Evolutionary conservation across 306 rosid species (phyloP), one percentile per base, ranked within the genome.

Genomic region (Casuarina glauca): DNA sequence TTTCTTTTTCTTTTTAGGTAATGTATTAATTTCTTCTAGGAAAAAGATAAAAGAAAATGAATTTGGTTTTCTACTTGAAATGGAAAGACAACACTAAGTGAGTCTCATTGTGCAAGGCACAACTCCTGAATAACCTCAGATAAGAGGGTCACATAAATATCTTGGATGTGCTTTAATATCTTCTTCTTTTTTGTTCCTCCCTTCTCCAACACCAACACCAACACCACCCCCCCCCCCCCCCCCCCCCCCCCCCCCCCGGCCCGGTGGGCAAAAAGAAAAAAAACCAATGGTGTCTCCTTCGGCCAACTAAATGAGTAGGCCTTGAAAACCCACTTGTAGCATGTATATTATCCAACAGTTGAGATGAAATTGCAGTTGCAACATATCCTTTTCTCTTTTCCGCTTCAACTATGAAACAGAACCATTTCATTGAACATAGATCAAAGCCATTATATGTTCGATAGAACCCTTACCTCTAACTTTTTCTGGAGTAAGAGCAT

Each of bases 401-500:
- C 9, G 4, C n/a, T 6, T 58, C 32, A 13, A 17, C 0, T 32
- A 41, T 7, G 50, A 35, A 42, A 17, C 51, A 67, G 1, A 67
- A 39, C 46, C 7, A 9, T 16, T 20, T 15, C 20, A 41, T 42
- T 39, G 8, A 66, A 6, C 49, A 66, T 41, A 41, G 13, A 41
- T 11, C 9, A 39, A 66, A 66, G n/a, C 50, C 71, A 13, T 3
- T 20, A 13, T 19, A 49, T 9, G 51, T 4, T 20, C 11, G 15
- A 35, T 4, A 26, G 3, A 62, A 76, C 52, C 76, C 79, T 19
- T 45, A 95, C 99, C 99, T 88, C 91, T 86, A 72, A 96, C 94
- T 85, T 93, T 88, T 80, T 91, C 96, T 44, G 84, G 86, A 50
- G 98, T 83, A 48, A 96, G 84, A 54, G 98, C 97, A 78, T 86